Base-by-base conservation (phyloP, 768 basidiomycete species). In the Trametes cubensis region DNA sequence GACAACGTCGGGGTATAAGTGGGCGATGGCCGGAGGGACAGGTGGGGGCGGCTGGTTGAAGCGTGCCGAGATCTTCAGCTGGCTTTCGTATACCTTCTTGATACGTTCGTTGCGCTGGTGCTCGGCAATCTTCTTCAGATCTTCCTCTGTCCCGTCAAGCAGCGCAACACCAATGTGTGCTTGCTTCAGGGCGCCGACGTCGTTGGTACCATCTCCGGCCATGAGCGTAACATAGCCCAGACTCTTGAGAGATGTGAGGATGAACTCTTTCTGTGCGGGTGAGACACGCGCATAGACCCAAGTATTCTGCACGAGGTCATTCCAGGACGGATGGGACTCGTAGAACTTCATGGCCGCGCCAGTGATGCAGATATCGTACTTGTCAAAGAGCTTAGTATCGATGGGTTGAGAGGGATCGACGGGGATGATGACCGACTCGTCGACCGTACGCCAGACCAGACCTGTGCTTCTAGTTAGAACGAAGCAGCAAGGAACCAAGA, bases 261-360 rank as follows among this genome's bases (percentile, higher is more conserved):
- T 98, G 74, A 84, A 85, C 74, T 99, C 97, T 77, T 99, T 99
- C 73, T 98, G 97, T 0, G 84, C 77, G 2, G 97, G 97, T 13
- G 96, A 96, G 17, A 98, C 96, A 34, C 96, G 94, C 25, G 97
- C 97, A 67, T 99, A 99, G 52, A 99, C 96, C 94, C 94, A 98
- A 0, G 94, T 94, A 70, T 97, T 88, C 68, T 95, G 92, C 2
- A 97, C 90, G 48, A 99, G 88, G 62, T 84, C 80, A 53, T 83
- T 83, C 89, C 89, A 94, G n/a, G 81, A 78, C 7, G 88, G 82
- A 15, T 77, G 76, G n/a, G 78, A 72, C 67, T 89, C 87, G 75
- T 85, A 95, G 68, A 95, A 94, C 72, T 89, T 92, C 77, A 99
- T 83, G 5, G 97, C 97, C 17, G 89, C 85, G 48, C 97, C 97